These are phyloP conservation scores for Abrus pulchellus DNA, from an alignment of 306 rosid genomes.

Conservation along the genomic window DNA sequence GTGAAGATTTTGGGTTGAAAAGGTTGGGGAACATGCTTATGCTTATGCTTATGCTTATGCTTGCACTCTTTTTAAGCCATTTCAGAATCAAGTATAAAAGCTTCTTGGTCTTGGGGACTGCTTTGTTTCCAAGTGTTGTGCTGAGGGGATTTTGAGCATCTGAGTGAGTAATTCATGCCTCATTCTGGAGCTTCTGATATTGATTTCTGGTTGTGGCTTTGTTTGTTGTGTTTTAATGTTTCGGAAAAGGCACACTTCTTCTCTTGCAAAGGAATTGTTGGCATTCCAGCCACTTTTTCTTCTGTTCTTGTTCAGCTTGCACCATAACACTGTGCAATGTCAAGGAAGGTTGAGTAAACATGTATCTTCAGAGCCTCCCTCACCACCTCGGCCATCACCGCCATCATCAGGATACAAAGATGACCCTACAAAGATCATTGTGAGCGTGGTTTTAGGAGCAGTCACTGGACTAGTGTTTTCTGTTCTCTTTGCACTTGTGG, in stretches of 20 bases:
- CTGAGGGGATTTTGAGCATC: conserved; percentile 44
- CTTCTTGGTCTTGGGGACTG: conserved; percentile 35
- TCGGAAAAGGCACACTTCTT: conserved; percentile 42
- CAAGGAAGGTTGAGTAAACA: conserved; percentile 63
- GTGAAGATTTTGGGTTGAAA: conserved; percentile 63
- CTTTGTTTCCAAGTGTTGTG: conserved; percentile 35
- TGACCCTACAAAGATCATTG: conserved; percentile 62
- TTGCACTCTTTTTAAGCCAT: conserved; percentile 52
- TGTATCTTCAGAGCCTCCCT: conserved; percentile 61
- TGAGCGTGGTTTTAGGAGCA: conserved; percentile 76
- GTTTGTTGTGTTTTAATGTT: conserved; percentile 52
- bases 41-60: conserved; percentile 53
- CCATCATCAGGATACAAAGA: conserved; percentile 52
- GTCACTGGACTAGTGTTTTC: conserved; percentile 72
- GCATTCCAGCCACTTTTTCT: conserved; percentile 50
- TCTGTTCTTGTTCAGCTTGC: conserved; percentile 55
- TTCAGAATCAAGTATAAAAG: conserved; percentile 37
- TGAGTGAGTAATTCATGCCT: conserved; percentile 31
- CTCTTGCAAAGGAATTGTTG: conserved; percentile 39
- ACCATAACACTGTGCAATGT: conserved; percentile 59
- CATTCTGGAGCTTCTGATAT: conserved; percentile 42
- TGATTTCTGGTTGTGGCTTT: conserved; percentile 49
- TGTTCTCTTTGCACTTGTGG: conserved; percentile 70
- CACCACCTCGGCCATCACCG: conserved; percentile 54
- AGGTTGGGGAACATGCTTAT: conserved; percentile 51